Base-by-base conservation (phyloP, 495 filamentous ascomycete genomes). In the Jackrogersella minutella region DNA sequence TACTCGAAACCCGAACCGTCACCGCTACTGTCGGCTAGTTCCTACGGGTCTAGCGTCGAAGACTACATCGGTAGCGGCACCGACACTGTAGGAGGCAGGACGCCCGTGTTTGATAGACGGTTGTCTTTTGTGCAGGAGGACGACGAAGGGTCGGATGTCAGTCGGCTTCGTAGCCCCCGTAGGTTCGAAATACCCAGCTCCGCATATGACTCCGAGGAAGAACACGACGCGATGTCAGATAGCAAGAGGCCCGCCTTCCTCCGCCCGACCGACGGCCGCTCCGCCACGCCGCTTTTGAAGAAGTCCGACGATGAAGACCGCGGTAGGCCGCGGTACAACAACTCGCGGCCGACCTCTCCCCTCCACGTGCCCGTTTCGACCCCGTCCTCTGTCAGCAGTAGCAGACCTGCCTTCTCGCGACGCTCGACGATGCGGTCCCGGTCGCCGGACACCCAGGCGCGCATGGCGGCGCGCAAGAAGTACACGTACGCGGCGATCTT, bases 401-500 rank as follows among this genome's bases (percentile, higher is more conserved):
- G 40, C 55, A 36, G 44, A 13, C 74, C 76, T 69, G 56, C 77
- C 72, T 70, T 81, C 75, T 75, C 78, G 77, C 71, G 80, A 41
- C 76, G 84, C 51, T 79, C 86, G 19, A 86, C 87, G 7, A 85
- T 91, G 66, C 84, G 84, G 61, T 87, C 86, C 69, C 78, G 78
- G 61, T 89, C 85, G 63, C 85, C 90, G 13, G 80, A 83, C 47
- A 73, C 78, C 19, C 68, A 72, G n/a, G 85, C 87, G 28, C 80
- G 78, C 31, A 73, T 78, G 46, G 88, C 87, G 19, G 92, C 90
- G 47, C 85, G 84, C 61, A 88, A 86, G 70, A 93, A 93, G 75
- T 97, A 97, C 74, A 86, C 91, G 21, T 90, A 93, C 69, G 94
- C 95, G 2, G 88, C 85, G 5, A 85, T 91, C 46, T 97, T 97